A percentile compares a stretch with the other conserved stretches of the same genome.
phyloP scores from a whole-genome alignment of 495 filamentous ascomycete genomes.

The Emericellopsis terricola region DNA sequence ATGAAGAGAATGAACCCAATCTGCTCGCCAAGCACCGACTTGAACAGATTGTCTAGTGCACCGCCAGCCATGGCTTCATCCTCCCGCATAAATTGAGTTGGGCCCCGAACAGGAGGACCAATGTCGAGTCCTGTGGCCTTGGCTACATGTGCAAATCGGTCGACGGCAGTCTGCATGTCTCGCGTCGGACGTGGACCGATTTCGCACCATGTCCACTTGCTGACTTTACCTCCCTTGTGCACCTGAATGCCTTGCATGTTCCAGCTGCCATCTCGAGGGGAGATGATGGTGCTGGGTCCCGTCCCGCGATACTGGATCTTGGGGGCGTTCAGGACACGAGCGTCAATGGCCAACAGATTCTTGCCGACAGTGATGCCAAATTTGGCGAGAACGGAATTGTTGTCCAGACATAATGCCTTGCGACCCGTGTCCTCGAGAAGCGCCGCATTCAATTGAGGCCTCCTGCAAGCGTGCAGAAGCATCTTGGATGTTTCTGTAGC shows the following conservation, averaged over 20 bases:
- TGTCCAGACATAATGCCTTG: slow-evolving; percentile 16
- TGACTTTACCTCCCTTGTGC: slow-evolving; percentile 9
- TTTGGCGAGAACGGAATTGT: slow-evolving; percentile 8
- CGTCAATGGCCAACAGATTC: slow-evolving; percentile 44
- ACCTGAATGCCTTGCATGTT: slow-evolving; percentile 17
- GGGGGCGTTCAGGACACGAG: slow-evolving; percentile 40
- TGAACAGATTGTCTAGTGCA: slow-evolving; percentile 5
- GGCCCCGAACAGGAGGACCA: not conserved
- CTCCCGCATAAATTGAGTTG: not conserved
- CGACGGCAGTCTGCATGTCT: not conserved
- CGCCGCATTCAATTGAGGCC: slow-evolving; percentile 42
- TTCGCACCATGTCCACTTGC: slow-evolving; percentile 15
- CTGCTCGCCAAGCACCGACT: slow-evolving; percentile 6
- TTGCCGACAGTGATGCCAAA: slow-evolving; percentile 39
- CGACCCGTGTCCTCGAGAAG: slow-evolving; percentile 42
- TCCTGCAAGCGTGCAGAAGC: slow-evolving; percentile 51
- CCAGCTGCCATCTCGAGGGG: slow-evolving; percentile 16
- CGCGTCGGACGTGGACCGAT: slow-evolving; percentile 1
- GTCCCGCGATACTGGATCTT: slow-evolving; percentile 28
- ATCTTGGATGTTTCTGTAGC: slow-evolving; percentile 40
- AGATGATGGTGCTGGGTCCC: slow-evolving; percentile 2
- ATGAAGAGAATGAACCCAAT: slow-evolving; percentile 44
- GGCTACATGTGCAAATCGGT: not conserved
- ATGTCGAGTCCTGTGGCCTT: not conserved
- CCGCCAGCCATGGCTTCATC: not conserved